These are phyloP conservation scores for Trapa bicornis DNA, from an alignment of 345 rosid species.

Conservation along the genomic window DNA sequence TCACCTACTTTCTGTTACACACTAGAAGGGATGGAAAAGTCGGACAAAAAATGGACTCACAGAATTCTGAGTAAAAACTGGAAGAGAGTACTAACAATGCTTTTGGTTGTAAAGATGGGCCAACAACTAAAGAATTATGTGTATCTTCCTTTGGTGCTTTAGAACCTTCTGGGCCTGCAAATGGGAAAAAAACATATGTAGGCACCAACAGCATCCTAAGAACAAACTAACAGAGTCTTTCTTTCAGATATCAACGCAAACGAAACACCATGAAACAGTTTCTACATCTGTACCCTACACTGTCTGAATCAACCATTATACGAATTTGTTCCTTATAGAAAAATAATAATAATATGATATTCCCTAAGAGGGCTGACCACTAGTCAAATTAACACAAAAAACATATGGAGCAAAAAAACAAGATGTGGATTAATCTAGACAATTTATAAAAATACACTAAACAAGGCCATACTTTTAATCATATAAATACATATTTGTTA, in stretches of 20 bases:
- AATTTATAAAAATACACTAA: neutral
- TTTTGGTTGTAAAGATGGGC: conserved; percentile 66
- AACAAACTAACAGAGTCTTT: neutral
- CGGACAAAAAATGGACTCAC: neutral
- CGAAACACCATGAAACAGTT: neutral
- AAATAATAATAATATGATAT: neutral
- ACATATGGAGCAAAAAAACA: neutral
- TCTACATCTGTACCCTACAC: neutral
- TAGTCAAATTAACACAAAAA: neutral
- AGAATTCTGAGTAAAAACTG: neutral
- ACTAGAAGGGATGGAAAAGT: neutral
- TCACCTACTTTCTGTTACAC: neutral
- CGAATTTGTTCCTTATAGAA: neutral
- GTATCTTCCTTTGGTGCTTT: conserved; percentile 35
- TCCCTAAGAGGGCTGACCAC: neutral
- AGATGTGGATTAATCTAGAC: neutral
- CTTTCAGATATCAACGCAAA: neutral
- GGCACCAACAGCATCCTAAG: neutral
- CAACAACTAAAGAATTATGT: conserved; percentile 63
- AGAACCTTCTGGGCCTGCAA: conserved; percentile 57
- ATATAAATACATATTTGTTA: neutral
- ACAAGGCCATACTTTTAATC: neutral
- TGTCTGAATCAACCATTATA: neutral
- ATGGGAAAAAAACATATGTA: neutral
- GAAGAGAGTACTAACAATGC: conserved; percentile 32